Evolutionary conservation across 2,329 filamentous ascomycete genomes (phyloP).

Genomic region (Hysterium pulicare): DNA sequence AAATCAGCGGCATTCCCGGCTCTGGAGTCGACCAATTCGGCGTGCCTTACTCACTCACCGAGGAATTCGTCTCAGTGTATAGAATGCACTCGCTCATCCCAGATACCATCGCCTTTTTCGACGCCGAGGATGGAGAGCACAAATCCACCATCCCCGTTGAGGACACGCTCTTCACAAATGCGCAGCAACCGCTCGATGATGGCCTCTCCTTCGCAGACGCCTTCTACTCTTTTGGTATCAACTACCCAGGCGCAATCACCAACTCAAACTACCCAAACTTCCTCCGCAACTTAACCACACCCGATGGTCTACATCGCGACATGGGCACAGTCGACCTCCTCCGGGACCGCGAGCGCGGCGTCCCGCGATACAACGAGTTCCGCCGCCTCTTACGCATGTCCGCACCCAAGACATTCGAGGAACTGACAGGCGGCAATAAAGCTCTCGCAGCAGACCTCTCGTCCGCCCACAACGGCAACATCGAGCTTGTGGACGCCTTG

Average conservation of each 20-base stretch:
- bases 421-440: slow-evolving; percentile 39
- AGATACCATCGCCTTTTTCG: slow-evolving; percentile 36
- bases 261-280: slow-evolving; percentile 41
- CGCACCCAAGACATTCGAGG: slow-evolving; percentile 37
- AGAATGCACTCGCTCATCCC: slow-evolving; percentile 43
- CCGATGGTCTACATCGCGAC: slow-evolving; percentile 42
- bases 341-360: slow-evolving; percentile 47
- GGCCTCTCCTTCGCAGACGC: slow-evolving; percentile 18
- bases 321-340: slow-evolving; percentile 48
- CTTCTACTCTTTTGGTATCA: slow-evolving; percentile 48
- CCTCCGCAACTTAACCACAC: slow-evolving; percentile 40
- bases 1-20: slow-evolving; percentile 41
- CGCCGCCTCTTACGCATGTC: slow-evolving; percentile 43
- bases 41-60: slow-evolving; percentile 42
- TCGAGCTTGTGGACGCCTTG: slow-evolving; percentile 43
- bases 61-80: slow-evolving; percentile 47
- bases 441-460: slow-evolving; percentile 36
- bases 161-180: slow-evolving; percentile 34
- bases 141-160: slow-evolving; percentile 26
- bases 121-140: slow-evolving; percentile 23
- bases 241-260: slow-evolving; percentile 48
- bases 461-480: slow-evolving; percentile 40
- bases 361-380: slow-evolving; percentile 47
- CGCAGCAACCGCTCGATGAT: slow-evolving; percentile 27
- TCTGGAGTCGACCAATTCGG: slow-evolving; percentile 38